Evolutionary conservation across 441 rosid genomes (phyloP), one percentile per base, ranked within the genome.

Genomic region (Populus hybrid): DNA sequence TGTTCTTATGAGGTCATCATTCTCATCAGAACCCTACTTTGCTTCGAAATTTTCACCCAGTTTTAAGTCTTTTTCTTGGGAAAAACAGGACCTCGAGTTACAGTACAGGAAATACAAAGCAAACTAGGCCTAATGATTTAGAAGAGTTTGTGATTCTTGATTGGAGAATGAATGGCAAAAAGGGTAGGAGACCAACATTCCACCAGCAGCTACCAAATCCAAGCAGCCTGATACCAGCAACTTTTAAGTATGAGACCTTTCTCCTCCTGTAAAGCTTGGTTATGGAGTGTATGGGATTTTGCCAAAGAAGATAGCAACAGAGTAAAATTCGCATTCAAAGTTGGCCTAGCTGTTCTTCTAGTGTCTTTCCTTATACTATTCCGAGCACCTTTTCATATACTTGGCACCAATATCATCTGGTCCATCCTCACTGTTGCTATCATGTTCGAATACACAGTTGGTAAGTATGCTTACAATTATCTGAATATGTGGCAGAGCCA

Each of bases 401-500:
- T 91, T 75, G 95, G 95, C 70, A 79, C 88, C 72, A 84, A 79
- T 69, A 87, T 91, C 77, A 86, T 91, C 16, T 91, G 95, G 93
- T 91, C 92, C 66, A 85, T 91, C 78, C 92, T 91, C n/a, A n/a
- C n/a, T n/a, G n/a, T n/a, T n/a, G n/a, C n/a, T n/a, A n/a, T n/a
- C n/a, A n/a, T n/a, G n/a, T n/a, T n/a, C n/a, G n/a, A n/a, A n/a
- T n/a, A n/a, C n/a, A n/a, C n/a, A n/a, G n/a, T n/a, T n/a, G n/a
- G n/a, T n/a, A n/a, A n/a, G n/a, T n/a, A n/a, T n/a, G n/a, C n/a
- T n/a, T n/a, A n/a, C n/a, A n/a, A n/a, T n/a, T n/a, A n/a, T n/a
- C n/a, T n/a, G n/a, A n/a, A n/a, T n/a, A n/a, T n/a, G n/a, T n/a
- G n/a, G n/a, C n/a, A n/a, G n/a, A n/a, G n/a, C n/a, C n/a, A n/a